Evolutionary conservation across 345 rosid species (phyloP).

Genomic region (Salix caprea): DNA sequence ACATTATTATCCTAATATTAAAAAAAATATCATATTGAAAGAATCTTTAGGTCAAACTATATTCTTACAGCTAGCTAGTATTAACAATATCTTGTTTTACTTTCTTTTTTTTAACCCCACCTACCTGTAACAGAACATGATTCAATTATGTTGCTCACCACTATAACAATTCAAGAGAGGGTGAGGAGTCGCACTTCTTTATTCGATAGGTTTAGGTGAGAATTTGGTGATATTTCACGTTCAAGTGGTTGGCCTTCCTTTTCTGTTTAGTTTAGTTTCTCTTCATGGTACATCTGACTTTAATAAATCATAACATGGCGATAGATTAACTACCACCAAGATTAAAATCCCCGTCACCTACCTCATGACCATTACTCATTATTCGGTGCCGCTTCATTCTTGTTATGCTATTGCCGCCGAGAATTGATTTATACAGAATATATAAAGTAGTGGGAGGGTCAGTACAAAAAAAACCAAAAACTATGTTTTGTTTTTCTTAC

Average conservation of each 20-base stretch:
- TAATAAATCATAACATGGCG: neutral
- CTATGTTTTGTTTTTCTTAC: too few relatives aligned
- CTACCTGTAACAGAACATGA: too few relatives aligned
- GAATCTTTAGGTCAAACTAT: too few relatives aligned
- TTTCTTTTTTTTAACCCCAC: too few relatives aligned
- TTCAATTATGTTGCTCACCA: neutral
- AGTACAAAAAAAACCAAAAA: too few relatives aligned
- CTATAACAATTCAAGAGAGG: neutral
- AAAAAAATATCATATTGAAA: too few relatives aligned
- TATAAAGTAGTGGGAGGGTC: too few relatives aligned
- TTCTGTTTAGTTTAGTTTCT: neutral
- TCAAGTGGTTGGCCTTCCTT: slow-evolving; percentile 28
- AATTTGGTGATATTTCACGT: slow-evolving; percentile 35
- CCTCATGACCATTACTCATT: neutral
- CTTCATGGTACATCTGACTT: neutral
- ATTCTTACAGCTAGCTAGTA: too few relatives aligned
- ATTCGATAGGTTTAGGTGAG: slow-evolving; percentile 17
- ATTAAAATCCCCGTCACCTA: neutral
- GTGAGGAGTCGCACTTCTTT: neutral
- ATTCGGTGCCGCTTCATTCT: neutral
- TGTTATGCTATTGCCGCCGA: neutral
- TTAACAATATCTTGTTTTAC: too few relatives aligned
- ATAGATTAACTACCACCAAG: neutral
- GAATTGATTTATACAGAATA: neutral
- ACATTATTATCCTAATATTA: too few relatives aligned